These are phyloP conservation scores for Colletotrichum cuscutae DNA, from an alignment of 2,329 filamentous ascomycete species.

Conservation along the genomic window DNA sequence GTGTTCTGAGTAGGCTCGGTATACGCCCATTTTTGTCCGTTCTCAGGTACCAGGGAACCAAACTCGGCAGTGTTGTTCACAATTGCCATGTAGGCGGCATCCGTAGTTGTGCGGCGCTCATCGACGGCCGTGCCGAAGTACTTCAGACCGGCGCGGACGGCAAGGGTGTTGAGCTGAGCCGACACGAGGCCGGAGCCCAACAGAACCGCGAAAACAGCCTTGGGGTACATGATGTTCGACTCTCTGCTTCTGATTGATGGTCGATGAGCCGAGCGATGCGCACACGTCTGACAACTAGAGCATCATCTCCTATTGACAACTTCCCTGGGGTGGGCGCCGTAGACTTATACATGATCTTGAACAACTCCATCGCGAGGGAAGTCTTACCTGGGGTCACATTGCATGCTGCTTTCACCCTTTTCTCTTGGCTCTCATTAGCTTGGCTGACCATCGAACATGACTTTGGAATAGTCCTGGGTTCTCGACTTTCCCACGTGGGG, in stretches of 20 bases:
- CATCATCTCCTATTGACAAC: not conserved
- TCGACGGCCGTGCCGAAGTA: slow-evolving; percentile 75
- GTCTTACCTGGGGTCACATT: not conserved
- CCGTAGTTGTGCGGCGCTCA: slow-evolving; percentile 45
- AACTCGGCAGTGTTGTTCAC: slow-evolving; percentile 66
- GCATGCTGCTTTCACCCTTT: not conserved
- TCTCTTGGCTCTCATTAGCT: not conserved
- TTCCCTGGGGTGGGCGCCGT: too few relatives aligned
- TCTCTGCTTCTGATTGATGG: too few relatives aligned
- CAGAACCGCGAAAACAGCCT: slow-evolving; percentile 24
- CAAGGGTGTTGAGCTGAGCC: slow-evolving; percentile 57
- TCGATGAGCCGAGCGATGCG: too few relatives aligned
- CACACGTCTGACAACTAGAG: not conserved
- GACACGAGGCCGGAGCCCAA: slow-evolving; percentile 33
- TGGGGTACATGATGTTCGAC: slow-evolving; percentile 28
- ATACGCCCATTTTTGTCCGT: slow-evolving; percentile 55
- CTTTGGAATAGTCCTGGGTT: not conserved
- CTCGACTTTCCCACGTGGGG: slow-evolving; percentile 8
- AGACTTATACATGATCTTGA: slow-evolving; percentile 14
- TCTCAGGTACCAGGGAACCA: slow-evolving; percentile 70
- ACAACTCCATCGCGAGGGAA: not conserved
- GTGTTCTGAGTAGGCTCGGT: not conserved
- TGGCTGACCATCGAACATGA: not conserved
- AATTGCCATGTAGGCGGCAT: slow-evolving; percentile 62
- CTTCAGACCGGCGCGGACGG: slow-evolving; percentile 61